A percentile compares a stretch with the other conserved stretches of the same genome.
These are phyloP conservation scores for Copromyces sp. DNA, from an alignment of 495 filamentous ascomycete species.

Conservation along the genomic window DNA sequence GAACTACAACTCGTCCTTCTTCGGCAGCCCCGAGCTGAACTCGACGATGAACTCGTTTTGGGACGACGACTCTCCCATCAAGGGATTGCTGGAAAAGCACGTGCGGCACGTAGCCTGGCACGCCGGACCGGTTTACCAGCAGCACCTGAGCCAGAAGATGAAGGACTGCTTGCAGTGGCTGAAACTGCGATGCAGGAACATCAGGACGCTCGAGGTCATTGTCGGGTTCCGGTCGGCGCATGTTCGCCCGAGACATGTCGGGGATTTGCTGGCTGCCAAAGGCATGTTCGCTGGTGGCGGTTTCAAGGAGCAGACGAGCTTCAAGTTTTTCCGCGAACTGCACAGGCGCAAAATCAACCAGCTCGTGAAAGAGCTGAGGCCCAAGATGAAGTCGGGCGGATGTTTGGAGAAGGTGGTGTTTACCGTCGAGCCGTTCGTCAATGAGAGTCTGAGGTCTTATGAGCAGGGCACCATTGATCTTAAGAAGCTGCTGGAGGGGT, in stretches of 20 bases:
- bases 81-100: neutral
- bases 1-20: neutral
- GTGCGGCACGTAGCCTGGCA: neutral
- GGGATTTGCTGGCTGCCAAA: neutral
- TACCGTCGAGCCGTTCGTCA: neutral
- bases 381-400: neutral
- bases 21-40: neutral
- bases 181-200: neutral
- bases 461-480: neutral
- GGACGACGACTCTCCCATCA: neutral
- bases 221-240: neutral
- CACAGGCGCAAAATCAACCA: neutral
- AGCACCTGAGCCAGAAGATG: neutral
- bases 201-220: neutral
- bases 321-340: neutral
- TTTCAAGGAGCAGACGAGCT: neutral
- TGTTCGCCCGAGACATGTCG: neutral
- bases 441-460: neutral
- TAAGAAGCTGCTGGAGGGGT: neutral
- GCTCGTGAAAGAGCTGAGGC: neutral
- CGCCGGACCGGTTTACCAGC: neutral
- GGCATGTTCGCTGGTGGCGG: neutral
- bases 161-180: neutral
- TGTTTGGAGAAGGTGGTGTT: neutral
- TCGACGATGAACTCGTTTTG: neutral